These are phyloP conservation scores for Chaetomium strumarium DNA, from an alignment of 2,329 filamentous ascomycete genomes.

Conservation along the genomic window DNA sequence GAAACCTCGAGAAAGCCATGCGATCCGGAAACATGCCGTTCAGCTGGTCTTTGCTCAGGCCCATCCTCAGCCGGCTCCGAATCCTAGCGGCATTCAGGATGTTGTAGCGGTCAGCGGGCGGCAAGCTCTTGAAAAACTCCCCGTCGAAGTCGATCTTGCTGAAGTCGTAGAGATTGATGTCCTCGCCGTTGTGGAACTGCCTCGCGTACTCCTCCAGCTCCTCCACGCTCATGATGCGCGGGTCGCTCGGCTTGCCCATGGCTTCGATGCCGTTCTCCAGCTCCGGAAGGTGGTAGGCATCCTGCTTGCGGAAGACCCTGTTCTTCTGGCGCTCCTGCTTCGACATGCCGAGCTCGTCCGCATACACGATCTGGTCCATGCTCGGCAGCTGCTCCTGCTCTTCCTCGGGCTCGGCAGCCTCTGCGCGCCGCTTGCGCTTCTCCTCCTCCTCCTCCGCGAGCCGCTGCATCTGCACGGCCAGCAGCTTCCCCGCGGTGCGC, in stretches of 20 bases:
- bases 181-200: slow-evolving; percentile 87
- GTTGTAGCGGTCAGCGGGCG: slow-evolving; percentile 88
- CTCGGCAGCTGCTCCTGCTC: slow-evolving; percentile 64
- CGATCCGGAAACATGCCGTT: slow-evolving; percentile 95
- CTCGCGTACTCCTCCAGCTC: slow-evolving; percentile 90
- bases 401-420: slow-evolving; percentile 41
- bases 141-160: slow-evolving; percentile 98
- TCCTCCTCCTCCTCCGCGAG: slow-evolving; percentile 79
- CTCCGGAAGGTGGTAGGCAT: slow-evolving; percentile 92
- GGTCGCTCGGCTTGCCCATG: slow-evolving; percentile 88
- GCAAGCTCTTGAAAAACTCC: slow-evolving; percentile 88
- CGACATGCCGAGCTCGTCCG: slow-evolving; percentile 80
- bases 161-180: slow-evolving; percentile 90
- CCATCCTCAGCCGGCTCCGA: slow-evolving; percentile 86
- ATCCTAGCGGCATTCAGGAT: slow-evolving; percentile 91
- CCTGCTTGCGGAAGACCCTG: slow-evolving; percentile 81
- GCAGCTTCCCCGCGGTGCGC: slow-evolving; percentile 80
- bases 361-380: slow-evolving; percentile 71
- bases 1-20: slow-evolving; percentile 94
- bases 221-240: slow-evolving; percentile 91
- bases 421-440: slow-evolving; percentile 45
- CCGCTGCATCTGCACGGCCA: slow-evolving; percentile 92
- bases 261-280: slow-evolving; percentile 68
- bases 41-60: slow-evolving; percentile 90
- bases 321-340: slow-evolving; percentile 66